Evolutionary conservation across 2,329 filamentous ascomycete genomes (phyloP), one percentile per base, ranked within the genome.

Genomic region (Colletotrichum tropicicola): DNA sequence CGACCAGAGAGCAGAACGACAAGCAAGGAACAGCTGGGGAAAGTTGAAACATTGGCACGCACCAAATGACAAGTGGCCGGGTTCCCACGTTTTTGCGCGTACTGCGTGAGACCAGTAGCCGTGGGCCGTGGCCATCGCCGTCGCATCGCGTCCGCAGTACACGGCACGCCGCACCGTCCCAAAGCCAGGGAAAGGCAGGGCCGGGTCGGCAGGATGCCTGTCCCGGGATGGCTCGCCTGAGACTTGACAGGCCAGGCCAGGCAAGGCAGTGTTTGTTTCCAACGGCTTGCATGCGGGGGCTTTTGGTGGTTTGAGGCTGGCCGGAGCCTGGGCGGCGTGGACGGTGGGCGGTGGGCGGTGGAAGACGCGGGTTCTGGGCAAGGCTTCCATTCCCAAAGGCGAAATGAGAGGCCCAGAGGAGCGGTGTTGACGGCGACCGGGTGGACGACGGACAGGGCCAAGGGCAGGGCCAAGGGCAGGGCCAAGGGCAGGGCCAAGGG

Each of bases 181-280:
- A n/a, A n/a, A n/a, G n/a, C n/a, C n/a, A n/a, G n/a, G n/a, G n/a
- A 13, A 13, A 13, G 8, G 32, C 6, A 35, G 32, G 32, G 12
- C 32, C 32, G 32, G 54, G n/a, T n/a, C n/a, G n/a, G 44, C 53
- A 59, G 55, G 47, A 39, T 53, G 55, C 47, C 60, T 64, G 47
- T 47, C 37, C 55, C 39, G 37, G 15, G 30, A 27, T 53, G 52
- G 51, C 56, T 47, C 23, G 28, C 47, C 60, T 53, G 55, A 64
- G 60, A 64, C 55, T 45, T 59, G 60, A 59, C 55, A 64, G 59
- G 55, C 13, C 35, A n/a, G n/a, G n/a, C n/a, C n/a, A n/a, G n/a
- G n/a, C n/a, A n/a, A 53, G 39, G 47, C 39, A 15, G n/a, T 35
- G 30, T 59, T 59, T 59, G 55, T 64, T 64, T 53, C 60, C 55